phyloP scores from a whole-genome alignment of 1,139 yeast species.

The Diutina scorzettiae region DNA sequence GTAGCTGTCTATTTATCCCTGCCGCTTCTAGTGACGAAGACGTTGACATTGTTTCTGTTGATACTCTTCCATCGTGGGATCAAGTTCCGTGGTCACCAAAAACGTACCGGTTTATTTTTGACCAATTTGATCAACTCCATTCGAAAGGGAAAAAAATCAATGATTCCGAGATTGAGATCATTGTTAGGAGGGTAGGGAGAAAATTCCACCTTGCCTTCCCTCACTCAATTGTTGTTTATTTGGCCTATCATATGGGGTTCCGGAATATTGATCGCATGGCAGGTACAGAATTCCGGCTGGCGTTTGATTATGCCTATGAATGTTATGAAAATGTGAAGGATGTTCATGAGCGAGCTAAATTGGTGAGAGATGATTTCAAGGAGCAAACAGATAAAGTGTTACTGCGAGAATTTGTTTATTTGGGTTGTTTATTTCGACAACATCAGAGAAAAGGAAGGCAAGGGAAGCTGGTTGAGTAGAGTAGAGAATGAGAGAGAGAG shows the following conservation, averaged over 20 bases:
- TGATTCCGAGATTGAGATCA: not conserved
- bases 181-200: not conserved
- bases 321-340: not conserved
- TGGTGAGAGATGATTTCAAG: not conserved
- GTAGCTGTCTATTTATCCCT: too few relatives aligned
- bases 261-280: not conserved
- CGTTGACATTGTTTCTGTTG: too few relatives aligned
- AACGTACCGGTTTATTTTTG: not conserved
- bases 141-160: not conserved
- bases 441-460: not conserved
- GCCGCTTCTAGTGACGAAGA: too few relatives aligned
- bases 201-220: not conserved
- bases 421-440: not conserved
- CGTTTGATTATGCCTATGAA: conserved; percentile 4
- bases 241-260: not conserved
- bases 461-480: too few relatives aligned
- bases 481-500: not conserved
- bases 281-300: not conserved
- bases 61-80: too few relatives aligned
- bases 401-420: not conserved
- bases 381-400: not conserved
- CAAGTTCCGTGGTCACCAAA: not conserved
- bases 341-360: not conserved
- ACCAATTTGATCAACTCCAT: not conserved
- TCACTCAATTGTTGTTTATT: not conserved